A percentile compares a stretch with the other conserved stretches of the same genome.
Conservation (phyloP, 208 protist genomes). For the Angomonas ambiguus region DNA sequence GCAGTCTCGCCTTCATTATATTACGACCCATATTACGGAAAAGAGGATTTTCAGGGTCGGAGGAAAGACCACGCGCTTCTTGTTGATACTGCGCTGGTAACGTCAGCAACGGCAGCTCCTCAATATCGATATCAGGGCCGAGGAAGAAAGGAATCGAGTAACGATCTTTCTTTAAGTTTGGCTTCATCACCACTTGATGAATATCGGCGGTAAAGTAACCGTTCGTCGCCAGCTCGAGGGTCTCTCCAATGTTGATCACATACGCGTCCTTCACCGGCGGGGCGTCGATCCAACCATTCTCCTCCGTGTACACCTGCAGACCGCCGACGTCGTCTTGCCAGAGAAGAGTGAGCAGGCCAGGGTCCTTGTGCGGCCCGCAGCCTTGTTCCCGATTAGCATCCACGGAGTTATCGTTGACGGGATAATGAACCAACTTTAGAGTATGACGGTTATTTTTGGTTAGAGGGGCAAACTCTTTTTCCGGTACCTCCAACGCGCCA, state of each 20-base stretch:
- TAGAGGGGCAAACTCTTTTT: neutral
- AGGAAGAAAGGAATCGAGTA: slow-evolving; percentile 17
- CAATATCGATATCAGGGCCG: neutral
- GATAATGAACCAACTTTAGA: slow-evolving; percentile 15
- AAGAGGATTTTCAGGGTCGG: slow-evolving; percentile 7
- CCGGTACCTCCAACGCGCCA: slow-evolving; percentile 5
- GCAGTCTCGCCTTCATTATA: neutral
- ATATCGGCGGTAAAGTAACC: slow-evolving; percentile 12
- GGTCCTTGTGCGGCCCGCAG: slow-evolving; percentile 10
- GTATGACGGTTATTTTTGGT: neutral
- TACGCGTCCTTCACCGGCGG: slow-evolving; percentile 6
- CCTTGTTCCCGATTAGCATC: neutral
- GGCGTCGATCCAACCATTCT: slow-evolving; percentile 13
- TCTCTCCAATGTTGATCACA: slow-evolving; percentile 17
- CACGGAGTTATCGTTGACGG: neutral
- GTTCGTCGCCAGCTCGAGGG: slow-evolving; percentile 10
- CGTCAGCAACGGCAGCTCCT: slow-evolving; percentile 6
- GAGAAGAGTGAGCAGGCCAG: neutral
- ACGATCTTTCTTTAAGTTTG: slow-evolving; percentile 4
- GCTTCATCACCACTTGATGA: slow-evolving; percentile 13
- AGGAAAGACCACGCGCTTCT: neutral
- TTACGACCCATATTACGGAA: slow-evolving; percentile 1
- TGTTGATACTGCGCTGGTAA: slow-evolving; percentile 1
- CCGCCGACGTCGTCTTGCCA: slow-evolving; percentile 7
- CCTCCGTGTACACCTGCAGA: slow-evolving; percentile 10